Evolutionary conservation across 257 asterid species (phyloP).

Genomic region (Cynanchum wilfordii): DNA sequence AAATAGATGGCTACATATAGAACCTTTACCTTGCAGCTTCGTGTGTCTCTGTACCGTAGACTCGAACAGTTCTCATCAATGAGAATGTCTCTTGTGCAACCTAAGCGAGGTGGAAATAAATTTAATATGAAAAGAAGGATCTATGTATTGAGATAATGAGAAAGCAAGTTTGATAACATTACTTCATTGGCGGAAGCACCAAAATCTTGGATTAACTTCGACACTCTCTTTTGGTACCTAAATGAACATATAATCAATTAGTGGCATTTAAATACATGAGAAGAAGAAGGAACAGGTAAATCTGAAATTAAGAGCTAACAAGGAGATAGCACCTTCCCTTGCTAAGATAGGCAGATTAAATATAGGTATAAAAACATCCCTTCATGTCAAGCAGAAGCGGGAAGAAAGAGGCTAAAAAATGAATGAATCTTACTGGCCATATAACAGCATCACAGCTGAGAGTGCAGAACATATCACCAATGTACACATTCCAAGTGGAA

Average conservation of each 20-base stretch:
- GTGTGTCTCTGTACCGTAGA: slow-evolving; percentile 81
- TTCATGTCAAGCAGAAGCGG: slow-evolving; percentile 6
- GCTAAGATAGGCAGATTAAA: not conserved
- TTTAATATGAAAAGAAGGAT: slow-evolving; percentile 10
- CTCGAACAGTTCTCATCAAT: slow-evolving; percentile 91
- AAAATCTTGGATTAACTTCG: slow-evolving; percentile 78
- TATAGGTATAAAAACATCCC: not conserved
- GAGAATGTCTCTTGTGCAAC: slow-evolving; percentile 95
- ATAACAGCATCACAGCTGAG: slow-evolving; percentile 68
- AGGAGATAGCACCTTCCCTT: not conserved
- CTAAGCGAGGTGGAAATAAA: slow-evolving; percentile 29
- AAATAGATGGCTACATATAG: not conserved
- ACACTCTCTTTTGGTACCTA: slow-evolving; percentile 93
- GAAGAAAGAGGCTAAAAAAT: not conserved
- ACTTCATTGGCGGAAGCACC: slow-evolving; percentile 95
- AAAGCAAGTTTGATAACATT: slow-evolving; percentile 24
- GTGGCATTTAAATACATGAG: slow-evolving; percentile 3
- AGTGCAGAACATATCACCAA: slow-evolving; percentile 67
- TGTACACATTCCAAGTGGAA: slow-evolving; percentile 87
- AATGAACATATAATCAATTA: slow-evolving; percentile 11
- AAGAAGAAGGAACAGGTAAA: not conserved
- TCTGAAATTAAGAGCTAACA: not conserved
- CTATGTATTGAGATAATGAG: slow-evolving; percentile 6
- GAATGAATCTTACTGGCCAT: slow-evolving; percentile 69
- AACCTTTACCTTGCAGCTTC: slow-evolving; percentile 64